Evolutionary conservation across 83 land plant species (phyloP), one percentile per base, ranked within the genome.

Genomic region (Picea engelmannii): DNA sequence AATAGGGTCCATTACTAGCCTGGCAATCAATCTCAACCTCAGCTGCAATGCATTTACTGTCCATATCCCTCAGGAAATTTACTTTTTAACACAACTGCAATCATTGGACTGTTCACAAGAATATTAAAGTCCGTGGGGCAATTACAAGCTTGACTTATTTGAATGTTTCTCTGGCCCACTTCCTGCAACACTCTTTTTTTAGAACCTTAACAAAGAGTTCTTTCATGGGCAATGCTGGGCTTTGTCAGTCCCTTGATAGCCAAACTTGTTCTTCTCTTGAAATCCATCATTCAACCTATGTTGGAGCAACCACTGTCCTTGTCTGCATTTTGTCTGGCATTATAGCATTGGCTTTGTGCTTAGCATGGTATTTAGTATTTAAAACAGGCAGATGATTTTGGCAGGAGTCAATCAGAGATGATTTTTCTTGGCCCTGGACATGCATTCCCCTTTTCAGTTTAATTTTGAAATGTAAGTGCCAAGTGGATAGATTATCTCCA

Each of bases 131-230:
- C 44, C 47, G 93, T 40, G 89, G 92, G 44, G 66, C 59, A 3
- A 83, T 95, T 20, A 89, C 90, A 13, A 93, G 94, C 79, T 91
- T 93, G 64, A 87, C 91, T 42, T 86, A 83, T 24, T 82, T 93
- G 9, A 89, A 93, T 71, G 79, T 95, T 91, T 95, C 80, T 89
- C 92, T 18, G 95, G 95, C 47, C 85, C 92, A 2, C 85, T 93
- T 21, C 96, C 94, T 3, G 86, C 86, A 5, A 87, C 92, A 10
- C 88, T 91, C 31, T 90, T 91, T 66, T 91, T 95, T 44, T 81
- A 74, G 85, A 66, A 91, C 91, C 9, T 68, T 95, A 9, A 74
- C 89, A 13, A 9, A 76, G 15, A 86, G 76, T 62, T 0, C 6
- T 44, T 44, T 44, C 47, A 44, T 44, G 47, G 47, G 47, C 47